Base-by-base conservation (phyloP, 2,329 filamentous ascomycete genomes). In the Phaeosphaeria sp. region DNA sequence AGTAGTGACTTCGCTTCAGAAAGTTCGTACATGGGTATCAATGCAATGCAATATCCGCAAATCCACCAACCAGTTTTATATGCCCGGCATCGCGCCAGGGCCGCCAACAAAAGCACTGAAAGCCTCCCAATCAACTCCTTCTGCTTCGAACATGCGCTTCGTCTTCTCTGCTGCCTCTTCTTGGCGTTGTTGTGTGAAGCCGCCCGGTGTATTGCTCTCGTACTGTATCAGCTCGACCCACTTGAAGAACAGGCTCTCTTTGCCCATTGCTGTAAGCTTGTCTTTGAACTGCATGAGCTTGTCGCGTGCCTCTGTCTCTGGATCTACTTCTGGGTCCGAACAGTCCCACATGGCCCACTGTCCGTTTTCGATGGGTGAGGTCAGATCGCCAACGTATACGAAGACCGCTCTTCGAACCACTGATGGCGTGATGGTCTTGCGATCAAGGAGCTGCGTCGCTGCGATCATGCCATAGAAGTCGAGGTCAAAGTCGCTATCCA, bases 141-240 rank as follows among this genome's bases (percentile, higher is more conserved):
- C 85, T 45, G 84, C 83, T 60, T 88, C 83, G 73, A 97, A 96
- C 73, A 95, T 81, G 40, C 87, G 85, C 68, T 89, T 87, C 49
- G 93, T 91, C 77, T 93, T 89, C 62, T 86, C 80, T 57, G 92
- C 91, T 1, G 91, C 89, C 44, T 82, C 85, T 55, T 86, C 82
- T 77, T 96, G 92, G 69, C 87, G 85, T 72, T 93, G 90, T 0
- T 83, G 80, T 1, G 89, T 91, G 72, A 96, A 96, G 0, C 91
- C 91, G 18, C 89, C 91, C 0, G 92, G 91, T 65, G 86, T 85
- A 36, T 88, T 89, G 43, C 91, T 89, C 78, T 97, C 93, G 70
- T 88, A 96, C 78, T 97, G 93, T 49, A 97, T 88, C 72, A 96
- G 85, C 80, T 97, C 93, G 49, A 97, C 91, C 92, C 93, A 97